These are phyloP conservation scores for Lachnellula willkommii DNA, from an alignment of 2,329 filamentous ascomycete species.

Conservation along the genomic window DNA sequence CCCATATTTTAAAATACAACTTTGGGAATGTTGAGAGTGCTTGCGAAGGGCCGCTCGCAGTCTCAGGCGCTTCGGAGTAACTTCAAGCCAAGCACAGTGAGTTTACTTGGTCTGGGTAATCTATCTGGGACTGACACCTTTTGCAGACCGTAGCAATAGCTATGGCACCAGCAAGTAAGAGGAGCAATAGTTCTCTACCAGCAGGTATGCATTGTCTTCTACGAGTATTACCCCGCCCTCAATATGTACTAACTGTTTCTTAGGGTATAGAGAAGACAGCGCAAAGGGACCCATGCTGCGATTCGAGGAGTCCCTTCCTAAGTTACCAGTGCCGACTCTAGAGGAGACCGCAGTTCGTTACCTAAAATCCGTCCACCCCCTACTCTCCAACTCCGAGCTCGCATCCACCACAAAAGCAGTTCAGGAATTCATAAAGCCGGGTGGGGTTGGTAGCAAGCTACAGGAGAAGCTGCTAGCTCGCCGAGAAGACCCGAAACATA, in stretches of 20 bases:
- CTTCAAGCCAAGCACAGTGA: slow-evolving; percentile 27
- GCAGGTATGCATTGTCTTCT: slow-evolving; percentile 37
- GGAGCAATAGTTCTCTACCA: slow-evolving; percentile 55
- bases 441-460: slow-evolving; percentile 72
- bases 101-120: slow-evolving; percentile 1
- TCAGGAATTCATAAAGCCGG: slow-evolving; percentile 81
- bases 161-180: slow-evolving; percentile 50
- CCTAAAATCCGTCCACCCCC: slow-evolving; percentile 70
- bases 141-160: slow-evolving; percentile 31
- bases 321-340: slow-evolving; percentile 72
- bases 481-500: slow-evolving; percentile 70
- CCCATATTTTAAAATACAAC: slow-evolving; percentile 9
- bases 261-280: slow-evolving; percentile 74
- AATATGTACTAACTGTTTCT: slow-evolving; percentile 9
- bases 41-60: slow-evolving; percentile 29
- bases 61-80: slow-evolving; percentile 29
- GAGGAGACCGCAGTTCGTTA: slow-evolving; percentile 78
- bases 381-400: slow-evolving; percentile 64
- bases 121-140: slow-evolving; percentile 14
- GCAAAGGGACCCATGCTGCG: slow-evolving; percentile 76
- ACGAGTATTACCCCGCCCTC: slow-evolving; percentile 6
- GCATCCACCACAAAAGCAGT: slow-evolving; percentile 76
- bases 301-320: slow-evolving; percentile 79
- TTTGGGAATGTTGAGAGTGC: slow-evolving; percentile 32
- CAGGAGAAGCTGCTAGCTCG: slow-evolving; percentile 82